These are phyloP conservation scores for Kodamaea sagamina DNA, from an alignment of 805 yeast genomes.

Conservation along the genomic window DNA sequence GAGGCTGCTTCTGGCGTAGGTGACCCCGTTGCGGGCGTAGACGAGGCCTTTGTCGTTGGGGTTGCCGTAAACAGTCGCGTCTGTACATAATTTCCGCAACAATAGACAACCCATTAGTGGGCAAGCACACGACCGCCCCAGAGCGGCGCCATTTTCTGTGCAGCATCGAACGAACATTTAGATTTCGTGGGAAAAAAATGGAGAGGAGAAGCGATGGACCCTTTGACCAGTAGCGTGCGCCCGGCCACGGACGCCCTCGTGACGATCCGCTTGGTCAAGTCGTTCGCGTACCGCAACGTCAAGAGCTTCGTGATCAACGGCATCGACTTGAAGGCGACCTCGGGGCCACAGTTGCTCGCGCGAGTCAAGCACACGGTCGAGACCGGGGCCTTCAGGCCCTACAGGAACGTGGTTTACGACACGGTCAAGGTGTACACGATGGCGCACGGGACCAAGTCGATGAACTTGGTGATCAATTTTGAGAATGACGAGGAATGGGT, in stretches of 20 bases:
- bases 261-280: slow-evolving; percentile 84
- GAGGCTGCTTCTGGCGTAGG: no score
- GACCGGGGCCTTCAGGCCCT: slow-evolving; percentile 73
- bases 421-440: slow-evolving; percentile 85
- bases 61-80: no score
- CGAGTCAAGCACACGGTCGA: slow-evolving; percentile 46
- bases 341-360: slow-evolving; percentile 63
- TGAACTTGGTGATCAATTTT: slow-evolving; percentile 87
- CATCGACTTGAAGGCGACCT: slow-evolving; percentile 68
- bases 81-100: slow-evolving; percentile 1
- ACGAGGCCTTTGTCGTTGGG: no score
- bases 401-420: slow-evolving; percentile 71
- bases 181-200: not conserved
- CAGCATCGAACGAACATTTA: not conserved
- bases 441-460: slow-evolving; percentile 93
- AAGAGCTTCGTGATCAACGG: slow-evolving; percentile 69
- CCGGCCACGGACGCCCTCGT: slow-evolving; percentile 74
- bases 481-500: slow-evolving; percentile 80
- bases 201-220: slow-evolving; percentile 38
- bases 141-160: not conserved
- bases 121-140: slow-evolving; percentile 6
- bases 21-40: no score
- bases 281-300: slow-evolving; percentile 89
- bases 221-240: slow-evolving; percentile 74
- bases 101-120: not conserved